Base-by-base conservation (phyloP, 2,329 filamentous ascomycete genomes). In the Botrytis deweyae region DNA sequence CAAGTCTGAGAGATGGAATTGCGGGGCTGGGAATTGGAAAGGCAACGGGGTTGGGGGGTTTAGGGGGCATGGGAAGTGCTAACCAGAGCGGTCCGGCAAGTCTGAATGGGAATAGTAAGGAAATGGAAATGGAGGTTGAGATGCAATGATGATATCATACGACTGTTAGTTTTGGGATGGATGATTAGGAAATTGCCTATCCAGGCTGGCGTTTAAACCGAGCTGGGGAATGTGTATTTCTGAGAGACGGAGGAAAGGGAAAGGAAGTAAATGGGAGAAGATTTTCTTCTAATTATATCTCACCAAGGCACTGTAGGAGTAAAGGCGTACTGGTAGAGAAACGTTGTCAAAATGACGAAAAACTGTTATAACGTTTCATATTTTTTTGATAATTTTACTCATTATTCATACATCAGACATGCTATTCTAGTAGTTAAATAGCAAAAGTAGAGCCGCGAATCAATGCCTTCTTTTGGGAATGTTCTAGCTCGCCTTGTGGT, bases 101-200 rank as follows among this genome's bases (percentile, higher is more conserved):
- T 22, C 42, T 65, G 64, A 72, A 72, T 61, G 66, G 65, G n/a
- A 58, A 55, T 58, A 74, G 73, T 22, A 72, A 77, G 70, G 81
- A 82, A 71, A 81, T 86, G 82, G 85, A 86, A 75, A 81, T 87
- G 82, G 85, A 86, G 74, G 83, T 87, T 55, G 86, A 87, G 78
- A 86, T 87, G 85, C 84, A 85, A 77, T 87, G 75, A 76, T 68
- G 70, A 38, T 70, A 72, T n/a, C 64, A 69, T 55, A 44, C 40
- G 38, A 22, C 29, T n/a, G 36, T 55, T 59, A 65, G 59, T 46
- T 42, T 49, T 8, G 63, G 44, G 44, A 49, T 72, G 49, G 29
- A 61, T 63, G 36, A 25, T 16, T 29, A 55, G 58, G 66, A 62
- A 52, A 65, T 66, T 46, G 44, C 72, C 68, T 66, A 59, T 63